Conservation (phyloP, 768 basidiomycete genomes). For the Suillus ampliporus region DNA sequence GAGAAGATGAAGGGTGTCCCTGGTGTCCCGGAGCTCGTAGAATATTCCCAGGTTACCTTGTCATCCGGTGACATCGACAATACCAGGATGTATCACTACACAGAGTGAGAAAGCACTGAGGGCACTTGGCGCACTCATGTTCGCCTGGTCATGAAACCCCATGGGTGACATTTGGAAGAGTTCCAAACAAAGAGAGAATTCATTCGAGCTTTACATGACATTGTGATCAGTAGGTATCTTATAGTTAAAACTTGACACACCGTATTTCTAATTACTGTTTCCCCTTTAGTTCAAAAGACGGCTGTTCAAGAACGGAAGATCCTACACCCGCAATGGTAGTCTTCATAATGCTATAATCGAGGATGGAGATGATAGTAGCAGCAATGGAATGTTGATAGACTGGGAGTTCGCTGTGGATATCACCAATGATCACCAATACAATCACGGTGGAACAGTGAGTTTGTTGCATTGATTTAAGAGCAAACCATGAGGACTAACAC, state of each 20-base stretch:
- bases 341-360: no score
- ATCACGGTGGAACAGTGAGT: not conserved
- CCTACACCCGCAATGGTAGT: not conserved
- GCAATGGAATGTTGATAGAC: no score
- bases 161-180: not conserved
- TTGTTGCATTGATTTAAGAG: no score
- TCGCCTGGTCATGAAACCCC: not conserved
- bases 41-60: not conserved
- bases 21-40: slow-evolving; percentile 7
- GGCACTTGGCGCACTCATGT: not conserved
- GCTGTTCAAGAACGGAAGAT: not conserved
- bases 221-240: not conserved
- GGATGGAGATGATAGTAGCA: no score
- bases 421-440: not conserved
- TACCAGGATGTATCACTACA: not conserved
- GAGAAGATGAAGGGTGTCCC: slow-evolving; percentile 5
- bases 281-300: not conserved
- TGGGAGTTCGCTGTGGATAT: not conserved
- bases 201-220: not conserved
- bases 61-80: not conserved
- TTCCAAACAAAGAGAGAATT: not conserved
- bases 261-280: not conserved
- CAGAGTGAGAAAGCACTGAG: not conserved
- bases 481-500: no score
- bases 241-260: no score